Conservation (phyloP, 306 rosid genomes). For the Cicer bijugum region DNA sequence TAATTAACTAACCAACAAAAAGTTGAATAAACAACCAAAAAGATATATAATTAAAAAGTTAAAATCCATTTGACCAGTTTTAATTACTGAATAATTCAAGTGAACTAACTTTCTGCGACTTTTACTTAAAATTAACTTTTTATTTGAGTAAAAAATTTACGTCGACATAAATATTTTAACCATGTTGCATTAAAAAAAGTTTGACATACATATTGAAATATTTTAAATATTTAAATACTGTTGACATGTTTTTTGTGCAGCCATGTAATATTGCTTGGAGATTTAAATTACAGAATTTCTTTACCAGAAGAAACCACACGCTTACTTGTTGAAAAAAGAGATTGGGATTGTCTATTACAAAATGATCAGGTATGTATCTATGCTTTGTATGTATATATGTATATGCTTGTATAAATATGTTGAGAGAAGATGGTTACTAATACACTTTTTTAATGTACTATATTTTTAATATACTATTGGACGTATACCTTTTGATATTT, state of each 20-base stretch:
- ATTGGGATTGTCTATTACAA: slow-evolving; percentile 65
- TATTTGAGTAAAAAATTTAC: not conserved
- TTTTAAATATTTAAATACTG: slow-evolving; percentile 24
- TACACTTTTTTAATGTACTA: not conserved
- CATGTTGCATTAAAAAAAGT: not conserved
- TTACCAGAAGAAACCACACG: slow-evolving; percentile 69
- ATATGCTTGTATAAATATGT: too few relatives aligned
- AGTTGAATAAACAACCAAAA: slow-evolving; percentile 31
- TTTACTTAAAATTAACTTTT: not conserved
- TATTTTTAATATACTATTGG: not conserved
- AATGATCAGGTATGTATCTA: slow-evolving; percentile 70
- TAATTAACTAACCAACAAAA: slow-evolving; percentile 33
- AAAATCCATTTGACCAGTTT: slow-evolving; percentile 49
- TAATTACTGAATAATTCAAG: slow-evolving; percentile 33
- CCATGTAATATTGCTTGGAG: slow-evolving; percentile 78
- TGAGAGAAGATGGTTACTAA: too few relatives aligned
- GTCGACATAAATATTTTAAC: not conserved
- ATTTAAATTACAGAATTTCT: slow-evolving; percentile 80
- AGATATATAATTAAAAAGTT: slow-evolving; percentile 11
- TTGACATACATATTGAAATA: slow-evolving; percentile 1
- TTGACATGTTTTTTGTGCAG: slow-evolving; percentile 53
- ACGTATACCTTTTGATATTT: too few relatives aligned
- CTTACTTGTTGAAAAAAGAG: slow-evolving; percentile 53
- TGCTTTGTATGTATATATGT: not conserved
- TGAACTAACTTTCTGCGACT: slow-evolving; percentile 21